Evolutionary conservation across 441 rosid genomes (phyloP).

Genomic region (Dalechampia spathulata): DNA sequence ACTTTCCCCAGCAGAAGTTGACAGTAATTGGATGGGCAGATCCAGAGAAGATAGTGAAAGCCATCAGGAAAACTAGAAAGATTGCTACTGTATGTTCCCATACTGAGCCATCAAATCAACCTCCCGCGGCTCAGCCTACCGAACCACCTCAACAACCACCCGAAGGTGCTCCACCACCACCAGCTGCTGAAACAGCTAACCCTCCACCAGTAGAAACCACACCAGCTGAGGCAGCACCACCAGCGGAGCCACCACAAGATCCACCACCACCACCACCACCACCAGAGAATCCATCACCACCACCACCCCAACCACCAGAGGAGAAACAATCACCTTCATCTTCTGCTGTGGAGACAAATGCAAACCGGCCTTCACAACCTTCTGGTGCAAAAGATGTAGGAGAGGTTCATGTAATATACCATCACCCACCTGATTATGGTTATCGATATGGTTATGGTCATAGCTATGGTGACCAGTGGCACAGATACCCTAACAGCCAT

Average conservation of each 20-base stretch:
- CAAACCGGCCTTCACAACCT: constrained; percentile 28
- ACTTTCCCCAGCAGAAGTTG: constrained; percentile 56
- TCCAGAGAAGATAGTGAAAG: constrained; percentile 57
- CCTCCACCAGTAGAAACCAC: constrained; percentile 33
- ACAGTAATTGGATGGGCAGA: constrained; percentile 69
- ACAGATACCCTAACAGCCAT: constrained; percentile 22
- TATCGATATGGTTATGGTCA: constrained; percentile 29
- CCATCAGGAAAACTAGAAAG: constrained; percentile 59
- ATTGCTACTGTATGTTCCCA: constrained; percentile 52
- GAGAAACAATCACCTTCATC: constrained; percentile 24
- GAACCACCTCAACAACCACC: constrained; percentile 28
- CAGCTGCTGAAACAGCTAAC: constrained; percentile 31
- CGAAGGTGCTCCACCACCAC: constrained; percentile 23
- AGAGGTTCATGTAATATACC: constrained; percentile 42
- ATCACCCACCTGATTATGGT: constrained; percentile 39
- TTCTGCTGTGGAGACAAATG: constrained; percentile 22
- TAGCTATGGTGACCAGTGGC: constrained; percentile 25
- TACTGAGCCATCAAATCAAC: constrained; percentile 32
- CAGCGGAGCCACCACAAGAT: constrained; percentile 34
- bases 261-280: constrained; percentile 29
- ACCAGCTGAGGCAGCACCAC: constrained; percentile 29
- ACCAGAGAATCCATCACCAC: no score
- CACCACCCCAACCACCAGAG: no score
- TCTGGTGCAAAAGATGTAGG: constrained; percentile 41
- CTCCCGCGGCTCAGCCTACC: no score